These are phyloP conservation scores for Pythium insidiosum DNA, from an alignment of 352 stramenopile species.

Conservation along the genomic window DNA sequence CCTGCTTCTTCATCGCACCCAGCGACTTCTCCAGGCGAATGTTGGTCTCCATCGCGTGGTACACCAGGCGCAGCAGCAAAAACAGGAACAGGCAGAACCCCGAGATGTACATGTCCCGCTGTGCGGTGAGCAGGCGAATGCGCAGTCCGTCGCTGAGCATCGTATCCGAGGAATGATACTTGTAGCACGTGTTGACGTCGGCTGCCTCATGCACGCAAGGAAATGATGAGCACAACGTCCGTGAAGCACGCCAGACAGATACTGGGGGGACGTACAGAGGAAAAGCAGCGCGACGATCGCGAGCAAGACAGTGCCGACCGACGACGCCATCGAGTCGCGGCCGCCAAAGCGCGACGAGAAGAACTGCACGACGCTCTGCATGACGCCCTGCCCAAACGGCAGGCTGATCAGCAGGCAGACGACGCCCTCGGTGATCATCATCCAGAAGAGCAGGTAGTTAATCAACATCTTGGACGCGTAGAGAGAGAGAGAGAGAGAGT, in stretches of 20 bases:
- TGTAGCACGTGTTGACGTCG: slow-evolving; percentile 65
- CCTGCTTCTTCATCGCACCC: slow-evolving; percentile 69
- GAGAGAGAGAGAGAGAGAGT: not conserved
- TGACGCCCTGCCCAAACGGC: slow-evolving; percentile 50
- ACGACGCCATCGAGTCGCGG: slow-evolving; percentile 33
- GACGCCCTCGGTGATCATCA: slow-evolving; percentile 37
- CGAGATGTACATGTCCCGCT: slow-evolving; percentile 85
- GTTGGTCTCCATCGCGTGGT: slow-evolving; percentile 57
- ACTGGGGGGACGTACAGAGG: slow-evolving; percentile 58
- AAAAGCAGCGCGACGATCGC: slow-evolving; percentile 63
- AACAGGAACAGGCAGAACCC: slow-evolving; percentile 83
- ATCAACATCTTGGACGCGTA: slow-evolving; percentile 32
- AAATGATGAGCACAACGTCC: too few species aligned
- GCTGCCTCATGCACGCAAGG: slow-evolving; percentile 18
- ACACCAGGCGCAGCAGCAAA: slow-evolving; percentile 70
- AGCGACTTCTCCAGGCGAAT: slow-evolving; percentile 66
- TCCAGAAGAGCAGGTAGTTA: slow-evolving; percentile 47
- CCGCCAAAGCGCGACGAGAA: slow-evolving; percentile 29
- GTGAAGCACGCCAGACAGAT: too few species aligned
- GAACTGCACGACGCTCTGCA: slow-evolving; percentile 52
- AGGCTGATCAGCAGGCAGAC: slow-evolving; percentile 44
- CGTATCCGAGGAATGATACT: slow-evolving; percentile 46
- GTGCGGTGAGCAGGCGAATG: slow-evolving; percentile 66
- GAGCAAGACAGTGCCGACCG: slow-evolving; percentile 40
- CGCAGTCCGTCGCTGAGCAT: slow-evolving; percentile 65